These are phyloP conservation scores for Xylaria cubensis DNA, from an alignment of 495 filamentous ascomycete species.

Conservation along the genomic window DNA sequence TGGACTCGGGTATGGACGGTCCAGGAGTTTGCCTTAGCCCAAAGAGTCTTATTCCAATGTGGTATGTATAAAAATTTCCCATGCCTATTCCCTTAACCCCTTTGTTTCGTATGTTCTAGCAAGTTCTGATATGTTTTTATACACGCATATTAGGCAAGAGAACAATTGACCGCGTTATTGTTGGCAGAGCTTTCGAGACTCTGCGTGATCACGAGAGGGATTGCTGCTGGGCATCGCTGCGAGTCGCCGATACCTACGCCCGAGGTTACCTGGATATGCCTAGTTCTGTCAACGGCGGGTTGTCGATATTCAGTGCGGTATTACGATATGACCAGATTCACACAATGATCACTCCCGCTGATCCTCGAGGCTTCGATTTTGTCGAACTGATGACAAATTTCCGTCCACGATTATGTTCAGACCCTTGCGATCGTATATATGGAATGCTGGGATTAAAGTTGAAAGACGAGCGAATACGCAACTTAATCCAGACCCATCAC, in stretches of 20 bases:
- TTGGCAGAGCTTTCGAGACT: neutral
- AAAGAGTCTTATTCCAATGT: neutral
- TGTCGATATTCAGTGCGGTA: neutral
- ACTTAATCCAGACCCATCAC: neutral
- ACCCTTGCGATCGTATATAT: neutral
- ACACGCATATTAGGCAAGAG: neutral
- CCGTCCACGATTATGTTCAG: neutral
- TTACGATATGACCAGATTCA: slow-evolving; percentile 1
- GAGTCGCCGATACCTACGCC: neutral
- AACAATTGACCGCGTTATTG: neutral
- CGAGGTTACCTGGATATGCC: slow-evolving; percentile 1
- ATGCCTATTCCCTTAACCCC: too few species aligned
- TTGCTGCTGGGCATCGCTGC: slow-evolving; percentile 1
- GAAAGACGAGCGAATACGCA: neutral
- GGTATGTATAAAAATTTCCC: neutral
- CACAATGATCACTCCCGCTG: neutral
- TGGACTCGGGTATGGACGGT: slow-evolving; percentile 7
- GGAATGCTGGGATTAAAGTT: neutral
- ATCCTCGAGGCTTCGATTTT: neutral
- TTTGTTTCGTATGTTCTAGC: too few species aligned
- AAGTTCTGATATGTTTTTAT: too few species aligned
- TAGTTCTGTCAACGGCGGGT: neutral
- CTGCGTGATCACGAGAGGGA: neutral
- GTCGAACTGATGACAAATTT: neutral
- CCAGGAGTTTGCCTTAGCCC: neutral